These are phyloP conservation scores for Lasiodiplodia gonubiensis DNA, from an alignment of 2,329 filamentous ascomycete species.

Conservation along the genomic window DNA sequence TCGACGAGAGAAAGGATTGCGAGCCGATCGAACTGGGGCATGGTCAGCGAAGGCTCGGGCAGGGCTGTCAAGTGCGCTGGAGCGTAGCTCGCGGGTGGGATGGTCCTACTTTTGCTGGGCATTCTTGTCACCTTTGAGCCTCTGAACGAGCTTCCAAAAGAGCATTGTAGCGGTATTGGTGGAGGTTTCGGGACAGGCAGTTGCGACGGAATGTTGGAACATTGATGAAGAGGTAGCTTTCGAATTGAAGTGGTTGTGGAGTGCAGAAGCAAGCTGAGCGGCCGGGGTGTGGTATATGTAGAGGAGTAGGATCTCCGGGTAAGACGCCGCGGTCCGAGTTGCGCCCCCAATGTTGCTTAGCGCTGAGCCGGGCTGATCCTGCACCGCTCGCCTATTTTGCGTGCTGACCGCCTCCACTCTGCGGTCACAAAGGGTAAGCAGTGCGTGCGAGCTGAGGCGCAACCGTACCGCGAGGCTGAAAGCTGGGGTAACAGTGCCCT, in stretches of 20 bases:
- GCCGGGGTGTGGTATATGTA: neutral
- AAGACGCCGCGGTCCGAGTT: slow-evolving; percentile 10
- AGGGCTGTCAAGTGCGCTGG: neutral
- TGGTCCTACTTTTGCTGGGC: neutral
- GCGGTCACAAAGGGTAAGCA: neutral
- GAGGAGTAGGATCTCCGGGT: neutral
- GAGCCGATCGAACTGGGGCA: neutral
- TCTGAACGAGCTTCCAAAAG: slow-evolving; percentile 17
- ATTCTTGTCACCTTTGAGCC: slow-evolving; percentile 22
- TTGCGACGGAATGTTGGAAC: neutral
- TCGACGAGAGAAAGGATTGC: neutral
- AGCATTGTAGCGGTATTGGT: slow-evolving; percentile 5
- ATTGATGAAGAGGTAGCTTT: neutral
- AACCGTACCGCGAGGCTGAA: neutral
- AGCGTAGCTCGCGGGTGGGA: neutral
- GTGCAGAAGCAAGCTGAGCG: neutral
- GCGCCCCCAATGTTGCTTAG: neutral
- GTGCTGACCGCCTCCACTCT: slow-evolving; percentile 12
- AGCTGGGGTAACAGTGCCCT: neutral
- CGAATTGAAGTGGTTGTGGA: neutral
- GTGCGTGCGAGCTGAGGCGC: neutral
- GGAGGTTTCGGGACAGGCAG: neutral
- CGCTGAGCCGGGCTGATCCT: neutral
- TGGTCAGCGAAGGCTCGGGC: neutral
- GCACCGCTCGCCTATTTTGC: slow-evolving; percentile 14